Percentiles rank a stretch among this genome's conserved stretches.
phyloP scores from a whole-genome alignment of 208 protist genomes.

The Phytomonas sp. region DNA sequence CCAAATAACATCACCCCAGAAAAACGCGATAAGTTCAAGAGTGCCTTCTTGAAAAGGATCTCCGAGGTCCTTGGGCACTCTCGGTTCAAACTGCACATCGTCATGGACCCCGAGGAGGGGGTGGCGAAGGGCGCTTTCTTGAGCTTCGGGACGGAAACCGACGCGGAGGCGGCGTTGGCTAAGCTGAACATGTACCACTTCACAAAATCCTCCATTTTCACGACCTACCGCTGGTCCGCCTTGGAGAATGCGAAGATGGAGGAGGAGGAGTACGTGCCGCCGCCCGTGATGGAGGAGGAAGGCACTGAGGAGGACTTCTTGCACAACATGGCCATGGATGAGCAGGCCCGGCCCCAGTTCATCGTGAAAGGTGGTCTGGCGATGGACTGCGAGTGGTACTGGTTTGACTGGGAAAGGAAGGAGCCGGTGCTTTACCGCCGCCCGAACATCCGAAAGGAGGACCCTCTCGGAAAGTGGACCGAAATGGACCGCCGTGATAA shows the following conservation, averaged over 20 bases:
- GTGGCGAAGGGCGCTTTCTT: constrained; percentile 76
- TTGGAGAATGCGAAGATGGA: constrained; percentile 41
- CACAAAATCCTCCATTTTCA: constrained; percentile 62
- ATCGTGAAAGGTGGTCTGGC: constrained; percentile 64
- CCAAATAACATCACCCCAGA: constrained; percentile 82
- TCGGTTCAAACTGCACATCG: constrained; percentile 63
- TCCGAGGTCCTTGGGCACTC: constrained; percentile 57
- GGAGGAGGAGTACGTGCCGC: constrained; percentile 58
- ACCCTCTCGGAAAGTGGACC: constrained; percentile 65
- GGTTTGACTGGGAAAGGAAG: constrained; percentile 76
- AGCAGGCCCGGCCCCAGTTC: constrained; percentile 75
- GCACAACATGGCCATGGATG: constrained; percentile 80
- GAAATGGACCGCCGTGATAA: constrained; percentile 71
- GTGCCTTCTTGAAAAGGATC: constrained; percentile 54
- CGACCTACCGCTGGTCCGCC: constrained; percentile 73
- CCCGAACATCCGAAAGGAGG: constrained; percentile 52
- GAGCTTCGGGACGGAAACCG: constrained; percentile 47
- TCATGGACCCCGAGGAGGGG: constrained; percentile 48
- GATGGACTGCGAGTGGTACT: constrained; percentile 80
- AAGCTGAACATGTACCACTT: constrained; percentile 78
- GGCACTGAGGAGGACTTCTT: constrained; percentile 62
- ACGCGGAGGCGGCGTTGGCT: constrained; percentile 72
- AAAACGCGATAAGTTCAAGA: constrained; percentile 59
- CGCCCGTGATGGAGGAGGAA: constrained; percentile 28
- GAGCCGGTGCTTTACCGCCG: constrained; percentile 67